Conservation (phyloP, 2,329 filamentous ascomycete genomes). For the Botrytis elliptica region DNA sequence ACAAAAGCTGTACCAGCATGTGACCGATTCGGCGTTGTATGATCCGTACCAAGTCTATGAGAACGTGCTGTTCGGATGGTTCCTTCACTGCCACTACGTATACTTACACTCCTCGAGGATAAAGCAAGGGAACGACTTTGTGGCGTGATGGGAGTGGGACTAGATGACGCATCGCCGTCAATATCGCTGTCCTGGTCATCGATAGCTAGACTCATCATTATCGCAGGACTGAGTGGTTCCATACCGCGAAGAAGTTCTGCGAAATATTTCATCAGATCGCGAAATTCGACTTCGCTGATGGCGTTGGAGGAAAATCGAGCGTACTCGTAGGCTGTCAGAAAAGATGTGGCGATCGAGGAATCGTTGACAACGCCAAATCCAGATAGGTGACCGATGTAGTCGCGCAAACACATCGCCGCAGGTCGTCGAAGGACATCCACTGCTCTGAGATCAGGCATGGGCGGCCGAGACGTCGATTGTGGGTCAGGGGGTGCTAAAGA, state of each 20-base stretch:
- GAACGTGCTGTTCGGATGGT: slow-evolving; percentile 36
- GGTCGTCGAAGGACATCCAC: slow-evolving; percentile 71
- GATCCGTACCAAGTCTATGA: slow-evolving; percentile 24
- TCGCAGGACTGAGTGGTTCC: slow-evolving; percentile 46
- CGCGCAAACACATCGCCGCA: slow-evolving; percentile 69
- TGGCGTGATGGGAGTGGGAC: slow-evolving; percentile 23
- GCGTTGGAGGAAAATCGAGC: slow-evolving; percentile 76
- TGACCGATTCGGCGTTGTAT: slow-evolving; percentile 24
- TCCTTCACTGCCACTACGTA: slow-evolving; percentile 34
- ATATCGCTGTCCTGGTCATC: slow-evolving; percentile 33
- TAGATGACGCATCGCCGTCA: slow-evolving; percentile 34
- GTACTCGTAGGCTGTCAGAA: slow-evolving; percentile 75
- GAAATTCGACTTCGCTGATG: slow-evolving; percentile 69
- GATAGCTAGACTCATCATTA: slow-evolving; percentile 31
- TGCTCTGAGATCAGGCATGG: slow-evolving; percentile 62
- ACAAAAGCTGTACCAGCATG: slow-evolving; percentile 33
- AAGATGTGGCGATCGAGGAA: slow-evolving; percentile 53
- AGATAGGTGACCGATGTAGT: slow-evolving; percentile 73
- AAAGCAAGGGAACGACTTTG: slow-evolving; percentile 36
- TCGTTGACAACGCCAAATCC: slow-evolving; percentile 63
- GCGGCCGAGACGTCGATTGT: slow-evolving; percentile 42
- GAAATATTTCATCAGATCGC: slow-evolving; percentile 79
- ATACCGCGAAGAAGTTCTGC: slow-evolving; percentile 77
- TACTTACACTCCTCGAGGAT: slow-evolving; percentile 26
- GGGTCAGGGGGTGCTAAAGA: slow-evolving; percentile 67